A percentile compares a stretch with the other conserved stretches of the same genome.
phyloP scores from a whole-genome alignment of 352 stramenopile genomes.

The Phytopythium cucurbitacearum region DNA sequence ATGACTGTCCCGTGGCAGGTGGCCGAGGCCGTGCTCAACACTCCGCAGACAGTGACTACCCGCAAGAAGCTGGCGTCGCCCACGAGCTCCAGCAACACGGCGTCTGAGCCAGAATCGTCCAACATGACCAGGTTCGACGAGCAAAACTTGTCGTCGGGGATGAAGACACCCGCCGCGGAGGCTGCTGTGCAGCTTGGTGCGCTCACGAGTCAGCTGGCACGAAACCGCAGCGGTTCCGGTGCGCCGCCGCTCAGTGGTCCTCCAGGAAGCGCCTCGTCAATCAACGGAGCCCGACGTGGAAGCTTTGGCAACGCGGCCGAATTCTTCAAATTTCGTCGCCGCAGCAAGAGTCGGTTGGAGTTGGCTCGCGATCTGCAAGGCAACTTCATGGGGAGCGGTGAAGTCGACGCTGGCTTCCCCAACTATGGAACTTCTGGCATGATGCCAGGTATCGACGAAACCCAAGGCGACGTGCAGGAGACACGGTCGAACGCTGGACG shows the following conservation, averaged over 20 bases:
- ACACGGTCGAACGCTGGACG: conserved; percentile 27
- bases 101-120: conserved; percentile 14
- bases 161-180: conserved; percentile 60
- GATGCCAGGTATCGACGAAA: conserved; percentile 78
- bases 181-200: conserved; percentile 62
- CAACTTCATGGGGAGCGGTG: conserved; percentile 39
- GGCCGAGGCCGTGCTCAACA: conserved; percentile 77
- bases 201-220: conserved; percentile 33
- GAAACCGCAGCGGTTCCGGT: conserved; percentile 32
- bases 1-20: conserved; percentile 88
- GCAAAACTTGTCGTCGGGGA: conserved; percentile 20
- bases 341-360: conserved; percentile 82
- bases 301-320: conserved; percentile 84
- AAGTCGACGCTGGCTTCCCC: conserved; percentile 31
- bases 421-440: conserved; percentile 47
- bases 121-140: conserved; percentile 33
- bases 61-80: conserved; percentile 59
- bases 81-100: conserved; percentile 21
- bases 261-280: conserved; percentile 9
- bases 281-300: conserved; percentile 42
- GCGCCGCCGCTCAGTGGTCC: conserved; percentile 16
- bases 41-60: conserved; percentile 58
- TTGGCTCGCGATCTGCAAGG: conserved; percentile 60
- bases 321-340: conserved; percentile 84
- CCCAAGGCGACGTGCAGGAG: conserved; percentile 39